These are phyloP conservation scores for Heterobasidion occidentale DNA, from an alignment of 1,284 basidiomycete species.

Conservation along the genomic window DNA sequence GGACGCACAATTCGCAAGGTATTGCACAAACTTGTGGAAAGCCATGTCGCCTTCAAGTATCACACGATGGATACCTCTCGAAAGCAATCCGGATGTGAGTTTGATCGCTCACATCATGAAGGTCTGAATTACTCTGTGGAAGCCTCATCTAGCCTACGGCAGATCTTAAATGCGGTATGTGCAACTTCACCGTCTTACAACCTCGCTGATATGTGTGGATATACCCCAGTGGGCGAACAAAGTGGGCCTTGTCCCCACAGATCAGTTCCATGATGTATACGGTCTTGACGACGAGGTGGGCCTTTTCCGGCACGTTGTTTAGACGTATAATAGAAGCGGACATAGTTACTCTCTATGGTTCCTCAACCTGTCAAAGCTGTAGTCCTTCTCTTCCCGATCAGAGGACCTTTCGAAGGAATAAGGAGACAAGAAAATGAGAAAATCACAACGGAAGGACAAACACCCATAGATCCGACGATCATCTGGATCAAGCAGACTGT, in stretches of 20 bases:
- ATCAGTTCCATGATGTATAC: constrained; percentile 74
- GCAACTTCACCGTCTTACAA: neutral
- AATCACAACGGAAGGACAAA: constrained; percentile 40
- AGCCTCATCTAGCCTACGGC: constrained; percentile 1
- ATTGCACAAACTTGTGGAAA: too few species aligned
- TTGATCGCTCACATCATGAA: neutral
- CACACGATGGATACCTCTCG: constrained; percentile 61
- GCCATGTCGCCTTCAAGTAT: neutral
- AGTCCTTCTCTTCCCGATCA: constrained; percentile 75
- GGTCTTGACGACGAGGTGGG: constrained; percentile 70
- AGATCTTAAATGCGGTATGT: constrained; percentile 16
- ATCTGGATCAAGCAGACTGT: constrained; percentile 77
- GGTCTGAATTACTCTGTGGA: neutral
- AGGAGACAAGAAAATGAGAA: constrained; percentile 50
- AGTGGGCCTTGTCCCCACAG: constrained; percentile 56
- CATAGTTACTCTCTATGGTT: constrained; percentile 61
- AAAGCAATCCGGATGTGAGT: constrained; percentile 67
- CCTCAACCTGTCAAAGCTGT: constrained; percentile 73
- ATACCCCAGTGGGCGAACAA: constrained; percentile 65
- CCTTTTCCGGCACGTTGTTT: neutral
- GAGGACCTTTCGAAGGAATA: constrained; percentile 39
- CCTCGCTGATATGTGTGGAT: too few species aligned
- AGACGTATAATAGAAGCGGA: neutral
- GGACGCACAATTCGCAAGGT: too few species aligned
- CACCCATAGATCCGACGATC: constrained; percentile 49